These are phyloP conservation scores for Vicia faba DNA, from an alignment of 306 rosid species.

Conservation along the genomic window DNA sequence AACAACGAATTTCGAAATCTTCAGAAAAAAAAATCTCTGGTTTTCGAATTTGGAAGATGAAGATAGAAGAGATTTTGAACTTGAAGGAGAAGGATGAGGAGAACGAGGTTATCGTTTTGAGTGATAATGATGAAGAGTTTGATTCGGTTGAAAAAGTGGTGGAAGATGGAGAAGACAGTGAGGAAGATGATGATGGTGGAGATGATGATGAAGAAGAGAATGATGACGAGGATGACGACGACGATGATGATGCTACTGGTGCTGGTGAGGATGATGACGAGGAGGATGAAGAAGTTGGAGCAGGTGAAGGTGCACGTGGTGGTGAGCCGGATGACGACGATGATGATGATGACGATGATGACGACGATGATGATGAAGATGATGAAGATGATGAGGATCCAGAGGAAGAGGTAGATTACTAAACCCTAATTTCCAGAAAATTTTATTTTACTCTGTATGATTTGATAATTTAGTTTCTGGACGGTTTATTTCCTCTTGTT, in stretches of 20 bases:
- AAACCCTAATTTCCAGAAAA: slow-evolving; percentile 25
- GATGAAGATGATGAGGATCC: slow-evolving; percentile 29
- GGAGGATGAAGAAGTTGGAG: slow-evolving; percentile 49
- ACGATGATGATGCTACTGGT: slow-evolving; percentile 46
- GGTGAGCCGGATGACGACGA: slow-evolving; percentile 43
- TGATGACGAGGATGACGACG: slow-evolving; percentile 41
- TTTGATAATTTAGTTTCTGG: not conserved
- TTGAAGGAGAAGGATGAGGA: slow-evolving; percentile 55
- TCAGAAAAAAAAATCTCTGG: slow-evolving; percentile 17
- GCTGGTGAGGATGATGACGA: slow-evolving; percentile 56
- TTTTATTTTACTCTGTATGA: not conserved
- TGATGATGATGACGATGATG: slow-evolving; percentile 17
- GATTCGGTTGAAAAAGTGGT: slow-evolving; percentile 45
- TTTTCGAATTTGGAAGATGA: slow-evolving; percentile 53
- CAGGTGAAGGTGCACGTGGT: slow-evolving; percentile 32
- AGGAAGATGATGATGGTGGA: slow-evolving; percentile 42
- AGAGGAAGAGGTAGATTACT: slow-evolving; percentile 44
- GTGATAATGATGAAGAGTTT: slow-evolving; percentile 41
- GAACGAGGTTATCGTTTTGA: slow-evolving; percentile 41
- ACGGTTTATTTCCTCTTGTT: not conserved
- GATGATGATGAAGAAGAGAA: slow-evolving; percentile 39
- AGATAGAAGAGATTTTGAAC: slow-evolving; percentile 50
- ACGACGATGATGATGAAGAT: not conserved
- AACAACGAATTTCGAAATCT: slow-evolving; percentile 16
- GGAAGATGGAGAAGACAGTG: slow-evolving; percentile 55